Conservation (phyloP, 163 green algal genomes). For the Dunaliella salina region DNA sequence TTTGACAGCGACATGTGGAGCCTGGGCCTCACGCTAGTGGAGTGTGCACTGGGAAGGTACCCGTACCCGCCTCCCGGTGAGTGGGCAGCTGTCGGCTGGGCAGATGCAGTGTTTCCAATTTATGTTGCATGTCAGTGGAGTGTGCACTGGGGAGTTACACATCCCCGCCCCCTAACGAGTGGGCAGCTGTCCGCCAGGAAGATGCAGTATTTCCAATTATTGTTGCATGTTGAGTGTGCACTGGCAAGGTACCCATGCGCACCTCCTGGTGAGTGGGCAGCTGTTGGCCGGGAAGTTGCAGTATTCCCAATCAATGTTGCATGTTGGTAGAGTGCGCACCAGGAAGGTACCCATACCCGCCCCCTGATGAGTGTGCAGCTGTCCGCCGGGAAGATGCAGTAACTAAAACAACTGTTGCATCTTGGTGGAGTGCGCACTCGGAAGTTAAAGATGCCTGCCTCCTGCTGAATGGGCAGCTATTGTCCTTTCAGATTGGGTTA, state of each 20-base stretch:
- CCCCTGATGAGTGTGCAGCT: slow-evolving; percentile 8
- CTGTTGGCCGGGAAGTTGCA: too few relatives aligned
- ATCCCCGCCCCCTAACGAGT: too few relatives aligned
- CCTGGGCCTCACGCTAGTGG: slow-evolving; percentile 55
- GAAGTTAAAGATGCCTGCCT: too few relatives aligned
- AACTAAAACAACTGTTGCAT: too few relatives aligned
- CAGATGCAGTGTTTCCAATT: too few relatives aligned
- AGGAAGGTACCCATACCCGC: slow-evolving; percentile 43
- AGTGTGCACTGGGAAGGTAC: slow-evolving; percentile 42
- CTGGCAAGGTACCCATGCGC: slow-evolving; percentile 41
- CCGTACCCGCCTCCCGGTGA: slow-evolving; percentile 37
- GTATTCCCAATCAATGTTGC: too few relatives aligned
- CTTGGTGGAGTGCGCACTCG: slow-evolving; percentile 44
- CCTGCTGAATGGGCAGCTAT: too few relatives aligned
- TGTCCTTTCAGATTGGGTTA: too few relatives aligned
- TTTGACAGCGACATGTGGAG: slow-evolving; percentile 72
- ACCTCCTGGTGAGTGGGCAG: slow-evolving; percentile 14
- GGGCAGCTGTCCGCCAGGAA: too few relatives aligned
- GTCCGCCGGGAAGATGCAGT: too few relatives aligned
- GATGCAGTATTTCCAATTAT: too few relatives aligned
- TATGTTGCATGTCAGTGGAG: slow-evolving; percentile 50
- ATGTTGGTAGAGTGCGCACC: slow-evolving; percentile 49
- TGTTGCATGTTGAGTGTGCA: too few relatives aligned
- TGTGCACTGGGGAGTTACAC: slow-evolving; percentile 14
- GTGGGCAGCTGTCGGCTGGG: background rate